Percentiles rank a stretch among this genome's conserved stretches.
Evolutionary conservation across 106 monocot genomes (phyloP).

Genomic region (Acorus gramineus): DNA sequence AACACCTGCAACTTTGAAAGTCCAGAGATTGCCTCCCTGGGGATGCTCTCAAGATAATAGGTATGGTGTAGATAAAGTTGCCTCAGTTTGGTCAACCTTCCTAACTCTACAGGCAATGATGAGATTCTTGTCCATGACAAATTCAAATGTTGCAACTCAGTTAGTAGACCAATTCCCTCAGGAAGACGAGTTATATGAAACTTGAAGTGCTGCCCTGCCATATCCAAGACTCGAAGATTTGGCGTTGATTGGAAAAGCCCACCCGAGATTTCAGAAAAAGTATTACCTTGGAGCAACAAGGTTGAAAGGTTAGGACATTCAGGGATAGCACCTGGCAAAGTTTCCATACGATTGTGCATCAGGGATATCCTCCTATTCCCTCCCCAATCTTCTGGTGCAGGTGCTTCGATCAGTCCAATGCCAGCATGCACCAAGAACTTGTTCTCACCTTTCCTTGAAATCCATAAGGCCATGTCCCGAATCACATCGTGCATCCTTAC

Average conservation of each 20-base stretch:
- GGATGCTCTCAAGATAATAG: constrained; percentile 2
- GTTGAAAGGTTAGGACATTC: constrained; percentile 4
- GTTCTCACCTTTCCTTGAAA: neutral
- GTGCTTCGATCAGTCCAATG: neutral
- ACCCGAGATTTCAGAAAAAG: constrained; percentile 1
- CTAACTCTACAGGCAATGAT: constrained; percentile 4
- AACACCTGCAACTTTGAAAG: neutral
- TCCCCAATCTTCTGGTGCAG: neutral
- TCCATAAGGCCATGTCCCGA: constrained; percentile 20
- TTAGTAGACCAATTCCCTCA: too few relatives aligned
- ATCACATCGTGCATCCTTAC: constrained; percentile 30
- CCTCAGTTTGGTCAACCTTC: constrained; percentile 3
- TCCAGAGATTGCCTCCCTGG: constrained; percentile 2
- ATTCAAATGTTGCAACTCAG: too few relatives aligned
- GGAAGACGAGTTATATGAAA: too few relatives aligned
- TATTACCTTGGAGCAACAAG: constrained; percentile 11
- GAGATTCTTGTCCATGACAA: constrained; percentile 8
- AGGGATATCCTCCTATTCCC: constrained; percentile 5
- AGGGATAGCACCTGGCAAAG: neutral
- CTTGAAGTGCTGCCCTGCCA: too few relatives aligned
- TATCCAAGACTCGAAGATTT: constrained; percentile 15
- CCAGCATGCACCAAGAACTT: constrained; percentile 12
- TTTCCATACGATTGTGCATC: neutral
- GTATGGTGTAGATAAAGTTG: constrained; percentile 3
- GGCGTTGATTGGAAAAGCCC: constrained; percentile 4